Conservation (phyloP, 2,329 filamentous ascomycete species). For the Capronia coronata region DNA sequence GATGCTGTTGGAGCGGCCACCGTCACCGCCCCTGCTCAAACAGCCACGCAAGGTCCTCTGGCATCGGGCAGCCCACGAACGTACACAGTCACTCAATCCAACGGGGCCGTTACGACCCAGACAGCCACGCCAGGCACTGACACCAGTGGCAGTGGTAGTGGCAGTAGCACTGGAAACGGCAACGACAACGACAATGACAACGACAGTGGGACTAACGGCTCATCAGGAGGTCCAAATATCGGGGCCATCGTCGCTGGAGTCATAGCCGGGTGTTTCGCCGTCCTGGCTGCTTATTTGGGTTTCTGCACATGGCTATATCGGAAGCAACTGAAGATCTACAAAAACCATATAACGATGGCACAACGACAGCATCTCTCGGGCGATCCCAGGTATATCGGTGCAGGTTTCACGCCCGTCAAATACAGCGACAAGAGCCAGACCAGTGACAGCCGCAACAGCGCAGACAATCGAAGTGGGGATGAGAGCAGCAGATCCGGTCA, state of each 20-base stretch:
- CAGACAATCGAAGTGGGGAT: conserved; percentile 22
- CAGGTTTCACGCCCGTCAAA: conserved; percentile 7
- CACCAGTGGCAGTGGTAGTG: conserved; percentile 42
- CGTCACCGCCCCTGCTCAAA: conserved; percentile 55
- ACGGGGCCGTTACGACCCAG: conserved; percentile 38
- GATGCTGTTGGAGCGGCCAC: conserved; percentile 62
- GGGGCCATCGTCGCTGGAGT: conserved; percentile 54
- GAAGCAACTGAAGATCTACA: conserved; percentile 63
- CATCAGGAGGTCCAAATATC: conserved; percentile 40
- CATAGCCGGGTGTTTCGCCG: conserved; percentile 59
- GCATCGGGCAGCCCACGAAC: conserved; percentile 63
- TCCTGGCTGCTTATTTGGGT: conserved; percentile 64
- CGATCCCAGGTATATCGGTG: conserved; percentile 29
- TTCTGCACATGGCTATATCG: conserved; percentile 73
- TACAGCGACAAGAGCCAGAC: conserved; percentile 23
- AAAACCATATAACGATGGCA: conserved; percentile 59
- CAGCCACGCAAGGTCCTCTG: conserved; percentile 61
- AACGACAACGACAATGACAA: conserved; percentile 33
- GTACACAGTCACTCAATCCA: conserved; percentile 54
- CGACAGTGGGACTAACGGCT: not conserved
- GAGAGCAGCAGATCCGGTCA: conserved; percentile 20
- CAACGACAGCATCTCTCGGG: conserved; percentile 51
- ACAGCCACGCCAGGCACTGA: conserved; percentile 36
- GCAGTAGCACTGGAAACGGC: conserved; percentile 29
- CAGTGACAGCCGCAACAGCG: conserved; percentile 22